Conservation (phyloP, 2,329 filamentous ascomycete species). For the Falciphora oryzae region DNA sequence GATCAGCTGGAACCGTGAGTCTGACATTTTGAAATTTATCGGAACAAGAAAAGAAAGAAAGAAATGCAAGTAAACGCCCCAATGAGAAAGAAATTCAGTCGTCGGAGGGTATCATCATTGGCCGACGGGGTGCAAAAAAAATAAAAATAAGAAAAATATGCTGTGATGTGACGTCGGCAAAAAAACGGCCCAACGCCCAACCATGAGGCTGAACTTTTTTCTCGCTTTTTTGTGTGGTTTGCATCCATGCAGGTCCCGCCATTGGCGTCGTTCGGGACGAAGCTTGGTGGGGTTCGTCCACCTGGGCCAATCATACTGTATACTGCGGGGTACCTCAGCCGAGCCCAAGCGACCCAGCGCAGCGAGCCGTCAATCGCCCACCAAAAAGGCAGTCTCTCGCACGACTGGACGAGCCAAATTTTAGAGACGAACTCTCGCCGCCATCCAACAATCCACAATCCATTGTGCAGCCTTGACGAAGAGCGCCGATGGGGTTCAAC, state of each 20-base stretch:
- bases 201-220: not conserved
- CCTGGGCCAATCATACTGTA: not conserved
- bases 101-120: not conserved
- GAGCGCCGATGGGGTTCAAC: no score
- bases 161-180: not conserved
- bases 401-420: no score
- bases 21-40: conserved; percentile 21
- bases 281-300: not conserved
- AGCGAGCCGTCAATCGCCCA: no score
- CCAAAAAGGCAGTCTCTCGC: no score
- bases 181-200: not conserved
- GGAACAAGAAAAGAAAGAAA: not conserved
- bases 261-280: not conserved
- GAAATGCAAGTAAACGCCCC: not conserved
- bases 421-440: no score
- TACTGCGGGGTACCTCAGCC: no score
- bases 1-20: conserved; percentile 54
- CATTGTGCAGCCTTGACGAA: no score
- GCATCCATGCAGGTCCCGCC: not conserved
- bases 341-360: not conserved
- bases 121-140: not conserved
- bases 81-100: not conserved
- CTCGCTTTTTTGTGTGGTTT: not conserved
- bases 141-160: no score
- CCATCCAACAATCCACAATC: no score